These are phyloP conservation scores for Hordeum vulgare DNA, from an alignment of 176 grass and related monocot species.

Conservation along the genomic window MorexV3_pseudomolecules_assembly NC_058522.1:484699225-484699724, in stretches of 20 bases:
- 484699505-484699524: background rate
- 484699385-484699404: no score
- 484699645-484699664: background rate
- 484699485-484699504: background rate
- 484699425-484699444: no score
- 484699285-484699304: no score
- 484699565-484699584: background rate
- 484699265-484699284: no score
- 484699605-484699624: background rate
- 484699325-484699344: no score
- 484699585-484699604: background rate
- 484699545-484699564: background rate
- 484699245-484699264: background rate
- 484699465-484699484: background rate
- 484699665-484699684: background rate
- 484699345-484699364: no score
- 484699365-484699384: no score
- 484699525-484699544: background rate
- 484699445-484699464: no score
- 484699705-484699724: background rate
- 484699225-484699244: background rate
- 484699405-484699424: no score
- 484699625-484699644: background rate
- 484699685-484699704: background rate
- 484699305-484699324: no score